Evolutionary conservation across 805 yeast species (phyloP).

Genomic region (Vanderwaltozyma polyspora): DNA sequence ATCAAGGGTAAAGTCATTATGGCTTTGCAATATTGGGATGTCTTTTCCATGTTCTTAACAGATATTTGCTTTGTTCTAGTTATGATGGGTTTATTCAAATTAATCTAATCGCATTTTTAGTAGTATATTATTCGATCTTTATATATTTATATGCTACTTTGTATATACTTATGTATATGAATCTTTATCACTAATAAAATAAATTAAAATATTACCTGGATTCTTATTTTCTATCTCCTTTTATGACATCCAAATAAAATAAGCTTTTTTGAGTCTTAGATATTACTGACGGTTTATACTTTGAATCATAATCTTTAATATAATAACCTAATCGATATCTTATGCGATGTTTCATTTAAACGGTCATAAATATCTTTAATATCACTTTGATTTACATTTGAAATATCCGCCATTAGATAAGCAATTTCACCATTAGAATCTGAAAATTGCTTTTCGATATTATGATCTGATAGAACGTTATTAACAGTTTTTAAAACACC

Average conservation of each 20-base stretch:
- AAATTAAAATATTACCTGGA: too few species aligned
- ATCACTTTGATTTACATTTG: constrained; percentile 70
- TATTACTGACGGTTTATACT: too few species aligned
- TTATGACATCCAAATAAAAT: too few species aligned
- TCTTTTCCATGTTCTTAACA: constrained; percentile 24
- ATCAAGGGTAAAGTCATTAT: constrained; percentile 18
- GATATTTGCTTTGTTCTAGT: constrained; percentile 26
- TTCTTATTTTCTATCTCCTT: too few species aligned
- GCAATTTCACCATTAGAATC: constrained; percentile 94
- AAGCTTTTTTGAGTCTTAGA: too few species aligned
- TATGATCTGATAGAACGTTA: constrained; percentile 85
- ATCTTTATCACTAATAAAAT: too few species aligned
- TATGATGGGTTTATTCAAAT: constrained; percentile 14
- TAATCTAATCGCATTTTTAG: neutral
- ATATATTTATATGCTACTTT: too few species aligned
- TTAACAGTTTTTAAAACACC: constrained; percentile 96
- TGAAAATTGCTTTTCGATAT: constrained; percentile 95
- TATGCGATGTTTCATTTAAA: constrained; percentile 80
- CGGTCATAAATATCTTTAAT: constrained; percentile 76
- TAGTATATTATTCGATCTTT: neutral
- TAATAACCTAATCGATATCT: constrained; percentile 78
- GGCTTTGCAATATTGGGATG: constrained; percentile 24
- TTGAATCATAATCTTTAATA: too few species aligned
- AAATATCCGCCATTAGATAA: constrained; percentile 93
- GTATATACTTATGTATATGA: too few species aligned